Evolutionary conservation across 345 rosid genomes (phyloP), one percentile per base, ranked within the genome.

Genomic region (Capsella bursapastoris): DNA sequence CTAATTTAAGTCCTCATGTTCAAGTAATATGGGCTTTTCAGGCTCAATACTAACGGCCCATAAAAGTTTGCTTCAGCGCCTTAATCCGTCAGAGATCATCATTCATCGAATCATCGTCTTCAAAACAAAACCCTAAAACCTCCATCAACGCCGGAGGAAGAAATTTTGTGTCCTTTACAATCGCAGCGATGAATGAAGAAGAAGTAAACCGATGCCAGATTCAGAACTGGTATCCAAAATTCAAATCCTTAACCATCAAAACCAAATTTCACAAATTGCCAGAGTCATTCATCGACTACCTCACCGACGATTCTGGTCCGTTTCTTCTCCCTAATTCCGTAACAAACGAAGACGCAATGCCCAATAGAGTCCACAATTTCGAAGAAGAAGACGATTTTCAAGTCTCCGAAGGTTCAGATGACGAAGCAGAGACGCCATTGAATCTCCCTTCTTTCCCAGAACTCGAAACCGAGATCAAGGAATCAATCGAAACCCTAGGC

Each of bases 171-270:
- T 4, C 0, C 7, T 25, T 5, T 14, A 22, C 9, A 60, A 57
- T 52, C 8, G 29, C 37, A 22, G 37, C 71, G 51, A 93, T 93
- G 97, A 88, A 82, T 79, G 85, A 81, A 72, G 92, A 74, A 57
- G 94, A 93, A 69, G 85, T 89, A 12, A 85, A 88, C 28, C 80
- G 83, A 9, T 93, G 97, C 79, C 98, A 93, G 81, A 86, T 88
- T 78, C 96, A 91, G 53, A 91, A 86, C 68, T 91, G 96, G 96
- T 91, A 91, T 57, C 97, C 96, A 0, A 93, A 82, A 66, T 89
- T 93, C 68, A 88, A 70, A 84, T 81, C 86, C 2, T 71, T 77
- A 25, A 87, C 96, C 28, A 82, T 93, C 11, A 91, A 59, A 80
- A 91, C 97, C 61, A 80, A 81, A 68, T 84, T 88, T 40, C 97